These are phyloP conservation scores for Pyrrhoderma noxium DNA, from an alignment of 1,284 basidiomycete species.

Conservation along the genomic window DNA sequence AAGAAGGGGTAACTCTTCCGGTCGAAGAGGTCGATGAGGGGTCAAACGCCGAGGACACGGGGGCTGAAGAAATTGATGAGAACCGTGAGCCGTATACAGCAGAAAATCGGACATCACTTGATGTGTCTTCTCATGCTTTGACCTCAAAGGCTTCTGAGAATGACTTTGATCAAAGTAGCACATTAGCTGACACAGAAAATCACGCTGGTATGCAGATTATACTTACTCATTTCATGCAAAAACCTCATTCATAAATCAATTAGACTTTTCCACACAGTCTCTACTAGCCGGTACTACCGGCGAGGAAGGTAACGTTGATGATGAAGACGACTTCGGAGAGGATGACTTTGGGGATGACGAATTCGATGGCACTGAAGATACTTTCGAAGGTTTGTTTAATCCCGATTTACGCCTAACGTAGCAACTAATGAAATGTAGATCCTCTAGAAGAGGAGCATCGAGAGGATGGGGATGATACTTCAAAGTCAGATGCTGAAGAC, in stretches of 20 bases:
- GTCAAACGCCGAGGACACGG: not conserved
- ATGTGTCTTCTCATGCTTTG: slow-evolving; percentile 6
- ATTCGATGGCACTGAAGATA: slow-evolving; percentile 10
- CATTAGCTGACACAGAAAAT: not conserved
- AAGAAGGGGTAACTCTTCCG: slow-evolving; percentile 21
- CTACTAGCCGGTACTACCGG: slow-evolving; percentile 1
- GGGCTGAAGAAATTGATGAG: not conserved
- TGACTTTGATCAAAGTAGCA: slow-evolving; percentile 2
- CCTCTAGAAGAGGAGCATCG: too few relatives aligned
- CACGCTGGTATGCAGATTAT: slow-evolving; percentile 8
- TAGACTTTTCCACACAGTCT: slow-evolving; percentile 10
- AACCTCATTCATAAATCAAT: not conserved
- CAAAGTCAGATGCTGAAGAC: too few relatives aligned
- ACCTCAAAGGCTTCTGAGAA: not conserved
- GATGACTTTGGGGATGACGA: slow-evolving; percentile 14
- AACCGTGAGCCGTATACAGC: not conserved
- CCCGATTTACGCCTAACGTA: too few relatives aligned
- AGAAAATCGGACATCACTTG: not conserved
- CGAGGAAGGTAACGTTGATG: slow-evolving; percentile 15
- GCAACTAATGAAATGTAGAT: too few relatives aligned
- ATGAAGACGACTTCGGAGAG: slow-evolving; percentile 10
- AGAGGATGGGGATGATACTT: too few relatives aligned
- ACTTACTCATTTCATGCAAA: not conserved
- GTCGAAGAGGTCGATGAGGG: slow-evolving; percentile 12
- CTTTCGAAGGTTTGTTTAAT: slow-evolving; percentile 10